Base-by-base conservation (phyloP, 2,329 filamentous ascomycete species). In the Chlorencoelia australis region DNA sequence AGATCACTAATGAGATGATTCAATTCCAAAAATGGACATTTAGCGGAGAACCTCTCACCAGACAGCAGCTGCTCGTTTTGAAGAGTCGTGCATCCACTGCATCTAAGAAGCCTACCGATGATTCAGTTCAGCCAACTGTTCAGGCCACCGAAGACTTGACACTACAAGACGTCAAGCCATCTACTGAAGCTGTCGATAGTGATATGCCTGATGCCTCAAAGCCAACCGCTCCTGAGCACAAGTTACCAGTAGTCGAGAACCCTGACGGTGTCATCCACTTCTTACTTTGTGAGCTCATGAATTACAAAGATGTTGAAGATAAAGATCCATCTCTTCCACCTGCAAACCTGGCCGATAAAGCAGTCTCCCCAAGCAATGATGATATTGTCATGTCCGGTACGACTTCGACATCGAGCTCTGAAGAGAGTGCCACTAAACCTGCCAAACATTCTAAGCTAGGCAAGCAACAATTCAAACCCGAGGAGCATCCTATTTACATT, bases 251-350 rank as follows among this genome's bases (percentile, higher is more conserved):
- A 9, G 78, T 95, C 5, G 88, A 95, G 58, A 87, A 91, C 44
- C 86, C 89, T 0, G 91, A 96, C 58, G 91, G 91, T 4, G 86
- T 98, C 3, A 80, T 98, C 40, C 86, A 96, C 53, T 98, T 94
- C 59, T 68, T 98, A 15, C 75, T 98, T 4, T 93, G 84, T 40
- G 91, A 98, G 58, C 67, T 98, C 30, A 69, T 95, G 38, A 88
- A 85, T 33, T 96, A 94, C 61, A 82, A 82, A 51, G 88, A 94
- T 55, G 86, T 94, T 4, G 85, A 94, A 24, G 89, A 96, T 53
- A 88, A 82, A 52, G 81, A 88, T 41, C 59, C 70, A 9, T 41
- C 64, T 9, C 37, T 57, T 14, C 57, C 54, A 18, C 26, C 40
- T 20, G 8, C 27, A 8, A 33, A 29, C 14, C 13, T 38, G n/a